These are phyloP conservation scores for Candida insectorum DNA, from an alignment of 805 yeast genomes.

Conservation along the genomic window DNA sequence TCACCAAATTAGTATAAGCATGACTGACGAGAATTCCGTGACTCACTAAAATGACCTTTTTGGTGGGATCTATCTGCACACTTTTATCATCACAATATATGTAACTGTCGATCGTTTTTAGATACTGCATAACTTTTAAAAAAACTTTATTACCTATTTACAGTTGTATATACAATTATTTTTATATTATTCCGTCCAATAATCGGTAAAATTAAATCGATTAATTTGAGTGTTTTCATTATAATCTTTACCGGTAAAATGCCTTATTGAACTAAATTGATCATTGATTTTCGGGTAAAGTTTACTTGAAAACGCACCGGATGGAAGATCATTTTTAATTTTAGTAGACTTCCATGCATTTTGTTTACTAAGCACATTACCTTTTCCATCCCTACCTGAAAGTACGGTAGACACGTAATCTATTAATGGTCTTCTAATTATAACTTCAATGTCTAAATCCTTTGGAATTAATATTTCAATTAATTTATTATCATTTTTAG, in stretches of 20 bases:
- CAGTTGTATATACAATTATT: too few species aligned
- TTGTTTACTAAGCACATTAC: slow-evolving; percentile 19
- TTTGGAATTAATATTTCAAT: slow-evolving; percentile 48
- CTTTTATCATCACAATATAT: too few species aligned
- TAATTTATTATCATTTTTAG: slow-evolving; percentile 21
- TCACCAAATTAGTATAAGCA: too few species aligned
- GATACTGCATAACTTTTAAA: too few species aligned
- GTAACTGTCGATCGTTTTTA: too few species aligned
- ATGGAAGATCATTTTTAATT: slow-evolving; percentile 13
- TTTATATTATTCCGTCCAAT: slow-evolving; percentile 7
- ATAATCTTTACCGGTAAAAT: slow-evolving; percentile 4
- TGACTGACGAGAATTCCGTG: too few species aligned
- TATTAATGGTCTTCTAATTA: slow-evolving; percentile 52
- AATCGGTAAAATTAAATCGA: slow-evolving; percentile 1
- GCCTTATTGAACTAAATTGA: slow-evolving; percentile 4
- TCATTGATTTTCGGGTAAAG: slow-evolving; percentile 13
- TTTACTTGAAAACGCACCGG: slow-evolving; percentile 14
- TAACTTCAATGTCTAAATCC: slow-evolving; percentile 43
- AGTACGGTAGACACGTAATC: slow-evolving; percentile 35
- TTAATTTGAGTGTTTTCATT: slow-evolving; percentile 2
- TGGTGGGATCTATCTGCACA: too few species aligned
- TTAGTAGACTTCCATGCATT: slow-evolving; percentile 18
- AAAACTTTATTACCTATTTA: too few species aligned
- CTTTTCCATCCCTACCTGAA: slow-evolving; percentile 26
- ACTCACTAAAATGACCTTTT: too few species aligned